Evolutionary conservation across 2,329 filamentous ascomycete genomes (phyloP), one percentile per base, ranked within the genome.

Genomic region (Kalaharituber pfeilii): DNA sequence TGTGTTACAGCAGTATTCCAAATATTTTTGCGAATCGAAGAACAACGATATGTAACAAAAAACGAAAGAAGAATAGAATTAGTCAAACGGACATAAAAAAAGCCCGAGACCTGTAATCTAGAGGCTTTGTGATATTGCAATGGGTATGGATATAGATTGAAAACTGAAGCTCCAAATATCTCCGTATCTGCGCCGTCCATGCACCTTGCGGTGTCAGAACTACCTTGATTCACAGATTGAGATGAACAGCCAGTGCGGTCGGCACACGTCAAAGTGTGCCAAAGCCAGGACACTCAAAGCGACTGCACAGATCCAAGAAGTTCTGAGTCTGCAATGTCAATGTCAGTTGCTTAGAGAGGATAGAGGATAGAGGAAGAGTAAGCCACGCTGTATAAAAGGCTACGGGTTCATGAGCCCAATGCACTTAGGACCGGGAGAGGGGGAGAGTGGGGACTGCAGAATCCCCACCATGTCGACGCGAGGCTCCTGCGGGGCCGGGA

Each of bases 51-150:
- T 33, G 29, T n/a, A 33, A 33, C 8, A 33, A 8, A 33, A 33
- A 33, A 8, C 8, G 29, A 8, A 33, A 8, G n/a, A 8, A 33
- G 29, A 33, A 33, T 33, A n/a, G 29, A n/a, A 33, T 33, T 33
- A 33, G 8, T 33, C 29, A 8, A 72, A 8, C 8, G n/a, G 8
- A n/a, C 29, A 33, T 33, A 33, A n/a, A 8, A 33, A n/a, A n/a
- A 8, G 8, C 29, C 29, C 8, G n/a, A 33, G 29, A 8, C 8
- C 29, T 8, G 29, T n/a, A 8, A 8, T 33, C 8, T 8, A 8
- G 29, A 8, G 29, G 29, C n/a, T 33, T n/a, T 33, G 8, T 33
- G 8, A 33, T 33, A n/a, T n/a, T 33, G n/a, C n/a, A n/a, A n/a
- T n/a, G n/a, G n/a, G n/a, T n/a, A n/a, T n/a, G n/a, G n/a, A n/a